Evolutionary conservation across 805 yeast genomes (phyloP), one percentile per base, ranked within the genome.

Genomic region (Tanozyma kutaoensis): DNA sequence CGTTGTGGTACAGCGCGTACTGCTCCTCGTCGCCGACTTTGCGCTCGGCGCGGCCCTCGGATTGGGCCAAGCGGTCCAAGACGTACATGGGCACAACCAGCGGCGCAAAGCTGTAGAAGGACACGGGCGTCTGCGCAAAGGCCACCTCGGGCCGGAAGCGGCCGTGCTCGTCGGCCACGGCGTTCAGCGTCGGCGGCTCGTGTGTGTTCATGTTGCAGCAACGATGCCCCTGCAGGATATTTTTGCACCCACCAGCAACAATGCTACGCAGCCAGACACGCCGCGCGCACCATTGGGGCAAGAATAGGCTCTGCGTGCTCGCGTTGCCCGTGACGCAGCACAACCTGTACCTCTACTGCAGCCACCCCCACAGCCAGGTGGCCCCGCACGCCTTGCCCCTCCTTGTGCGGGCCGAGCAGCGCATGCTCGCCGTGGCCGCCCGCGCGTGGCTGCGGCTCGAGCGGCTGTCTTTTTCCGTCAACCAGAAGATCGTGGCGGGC

Each of bases 261-360:
- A n/a, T n/a, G n/a, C n/a, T n/a, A n/a, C n/a, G n/a, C n/a, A n/a
- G 24, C 12, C 10, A 15, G 10, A 4, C 19, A 22, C 8, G 23
- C 10, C 7, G 17, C 5, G 11, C 15, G 21, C 18, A 3, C 21
- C 23, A 25, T 19, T 15, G 25, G 14, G 28, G 22, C 20, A 13
- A 12, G 25, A 23, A 10, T 13, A 7, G 19, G 19, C 19, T 79
- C 38, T 70, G 76, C 37, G 49, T 86, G 17, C 52, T 80, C 9
- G 68, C 82, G 3, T 55, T 84, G 4, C 95, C 95, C 5, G 57
- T 85, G 15, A 75, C 88, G 5, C 55, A 70, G 3, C 46, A 58
- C 27, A 64, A 66, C 32, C 63, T 80, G 3, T 76, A 69, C 46
- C 49, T 85, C 15, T 74, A 75, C 45, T 80, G 82, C 52, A 78